Evolutionary conservation across 148 eudicot genomes (phyloP).

Genomic region (Camellia granthamiana): DNA sequence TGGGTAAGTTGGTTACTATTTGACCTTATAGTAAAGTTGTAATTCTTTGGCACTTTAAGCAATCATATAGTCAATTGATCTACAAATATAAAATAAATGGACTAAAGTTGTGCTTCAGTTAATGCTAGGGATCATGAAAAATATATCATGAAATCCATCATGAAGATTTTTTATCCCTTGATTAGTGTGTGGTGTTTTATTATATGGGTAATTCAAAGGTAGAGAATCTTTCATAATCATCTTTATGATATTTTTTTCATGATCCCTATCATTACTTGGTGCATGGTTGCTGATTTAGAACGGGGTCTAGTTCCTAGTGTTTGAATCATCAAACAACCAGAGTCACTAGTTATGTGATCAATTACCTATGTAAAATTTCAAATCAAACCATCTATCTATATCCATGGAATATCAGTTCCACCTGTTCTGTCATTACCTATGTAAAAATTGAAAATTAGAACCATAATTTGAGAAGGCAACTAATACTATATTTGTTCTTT

Average conservation of each 20-base stretch:
- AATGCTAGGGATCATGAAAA: too few species aligned
- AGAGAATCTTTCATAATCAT: too few species aligned
- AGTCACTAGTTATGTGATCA: too few species aligned
- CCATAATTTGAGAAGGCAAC: neutral
- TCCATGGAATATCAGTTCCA: neutral
- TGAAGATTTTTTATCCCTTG: too few species aligned
- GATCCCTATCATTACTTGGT: too few species aligned
- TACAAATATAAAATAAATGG: neutral
- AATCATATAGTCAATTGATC: constrained; percentile 12
- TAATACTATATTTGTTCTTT: neutral
- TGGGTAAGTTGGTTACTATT: neutral
- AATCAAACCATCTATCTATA: neutral
- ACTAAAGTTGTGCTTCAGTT: neutral
- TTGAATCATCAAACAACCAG: neutral
- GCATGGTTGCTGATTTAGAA: too few species aligned
- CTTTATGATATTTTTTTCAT: too few species aligned
- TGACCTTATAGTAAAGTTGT: neutral
- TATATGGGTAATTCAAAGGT: too few species aligned
- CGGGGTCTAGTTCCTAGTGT: neutral
- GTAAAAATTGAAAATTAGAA: neutral
- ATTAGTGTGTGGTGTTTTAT: too few species aligned
- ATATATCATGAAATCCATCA: too few species aligned
- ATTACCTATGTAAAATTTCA: too few species aligned
- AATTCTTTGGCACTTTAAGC: neutral
- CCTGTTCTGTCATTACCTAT: neutral